Evolutionary conservation across 768 basidiomycete genomes (phyloP).

Genomic region (Lactarius hengduanensis): DNA sequence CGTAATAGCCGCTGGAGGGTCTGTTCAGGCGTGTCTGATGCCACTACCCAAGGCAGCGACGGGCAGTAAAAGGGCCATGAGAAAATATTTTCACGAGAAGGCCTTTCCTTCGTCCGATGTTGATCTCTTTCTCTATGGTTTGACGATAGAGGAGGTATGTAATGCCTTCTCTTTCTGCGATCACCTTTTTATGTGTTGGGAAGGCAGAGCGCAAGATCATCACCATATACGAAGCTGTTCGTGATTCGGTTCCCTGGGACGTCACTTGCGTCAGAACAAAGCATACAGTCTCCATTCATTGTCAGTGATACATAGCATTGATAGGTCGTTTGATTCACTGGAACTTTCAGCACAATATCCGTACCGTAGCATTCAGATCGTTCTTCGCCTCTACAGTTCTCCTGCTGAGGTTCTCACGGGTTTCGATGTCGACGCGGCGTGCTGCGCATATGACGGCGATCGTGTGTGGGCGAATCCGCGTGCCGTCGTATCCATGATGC

Average conservation of each 20-base stretch:
- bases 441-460: constrained; percentile 53
- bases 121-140: constrained; percentile 61
- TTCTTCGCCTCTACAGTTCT: constrained; percentile 61
- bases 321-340: neutral
- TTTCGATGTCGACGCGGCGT: constrained; percentile 66
- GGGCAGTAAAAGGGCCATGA: constrained; percentile 52
- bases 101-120: constrained; percentile 62
- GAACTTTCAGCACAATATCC: constrained; percentile 55
- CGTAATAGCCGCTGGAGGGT: constrained; percentile 62
- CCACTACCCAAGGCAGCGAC: constrained; percentile 50
- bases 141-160: constrained; percentile 51
- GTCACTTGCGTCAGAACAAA: constrained; percentile 65
- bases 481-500: constrained; percentile 60
- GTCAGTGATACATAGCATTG: constrained; percentile 35
- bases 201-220: constrained; percentile 59
- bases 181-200: constrained; percentile 23
- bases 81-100: constrained; percentile 55
- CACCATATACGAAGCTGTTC: constrained; percentile 59
- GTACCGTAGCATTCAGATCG: constrained; percentile 64
- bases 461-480: constrained; percentile 63
- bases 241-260: constrained; percentile 67
- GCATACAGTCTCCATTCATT: constrained; percentile 64
- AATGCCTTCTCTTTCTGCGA: neutral
- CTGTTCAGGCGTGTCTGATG: constrained; percentile 55
- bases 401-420: constrained; percentile 66